Base-by-base conservation (phyloP, 495 filamentous ascomycete genomes). In the Letharia columbiana region DNA sequence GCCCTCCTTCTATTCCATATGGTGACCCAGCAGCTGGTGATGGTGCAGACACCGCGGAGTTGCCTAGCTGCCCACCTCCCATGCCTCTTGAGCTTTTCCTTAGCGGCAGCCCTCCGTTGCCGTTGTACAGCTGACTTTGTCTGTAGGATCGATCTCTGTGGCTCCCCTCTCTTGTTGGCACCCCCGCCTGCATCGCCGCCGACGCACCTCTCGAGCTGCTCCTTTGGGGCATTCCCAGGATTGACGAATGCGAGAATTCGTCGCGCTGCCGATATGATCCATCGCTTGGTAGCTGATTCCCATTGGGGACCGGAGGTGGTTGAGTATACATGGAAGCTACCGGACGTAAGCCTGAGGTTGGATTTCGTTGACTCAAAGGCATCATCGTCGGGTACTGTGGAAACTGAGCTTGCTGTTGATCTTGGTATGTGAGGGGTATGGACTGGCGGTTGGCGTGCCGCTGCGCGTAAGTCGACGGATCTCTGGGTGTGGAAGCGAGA, bases 141-240 rank as follows among this genome's bases (percentile, higher is more conserved):
- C 83, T 81, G 72, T 86, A 91, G 62, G 82, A 80, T 69, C 84
- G 85, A 70, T 87, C 88, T 70, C 83, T 85, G 68, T 90, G 87
- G 71, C 85, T 91, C 44, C 81, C 79, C 70, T 94, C 89, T 70
- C 89, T 81, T 44, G 83, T 81, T 9, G 85, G 87, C 20, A 88
- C 81, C 33, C 84, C 81, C 6, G 83, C 86, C 65, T 88, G 83
- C 71, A 87, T 81, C 31, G 83, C 86, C 47, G 81, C 76, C 15
- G 80, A 80, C n/a, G 83, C 83, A 50, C 82, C 81, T 69, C 88
- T 81, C 23, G 87, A 86, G 67, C 86, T 84, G 69, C 77, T 81
- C 60, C 86, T 83, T 42, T 79, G 74, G 39, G 82, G 77, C 47
- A 78, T 78, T 18, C 82, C 82, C 44, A 83, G 82, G 64, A 82